These are phyloP conservation scores for Aspergillus sp. DNA, from an alignment of 2,329 filamentous ascomycete genomes.

Conservation along the genomic window DNA sequence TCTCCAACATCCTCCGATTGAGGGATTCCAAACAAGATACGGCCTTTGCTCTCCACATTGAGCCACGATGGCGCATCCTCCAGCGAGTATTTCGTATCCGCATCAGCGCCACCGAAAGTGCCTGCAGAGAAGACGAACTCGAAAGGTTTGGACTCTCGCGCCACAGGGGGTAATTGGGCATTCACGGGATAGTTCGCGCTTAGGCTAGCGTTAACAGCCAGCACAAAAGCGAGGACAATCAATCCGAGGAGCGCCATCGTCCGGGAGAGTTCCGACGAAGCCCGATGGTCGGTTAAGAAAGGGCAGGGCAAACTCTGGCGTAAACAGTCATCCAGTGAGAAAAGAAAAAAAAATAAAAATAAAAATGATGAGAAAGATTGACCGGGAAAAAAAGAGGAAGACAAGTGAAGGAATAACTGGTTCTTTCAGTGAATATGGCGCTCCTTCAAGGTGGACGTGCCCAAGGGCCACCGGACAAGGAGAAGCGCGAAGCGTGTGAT, in stretches of 20 bases:
- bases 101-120: constrained; percentile 60
- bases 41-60: constrained; percentile 57
- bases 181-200: constrained; percentile 65
- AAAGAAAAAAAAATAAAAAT: constrained; percentile 5
- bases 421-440: constrained; percentile 15
- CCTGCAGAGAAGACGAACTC: constrained; percentile 41
- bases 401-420: constrained; percentile 14
- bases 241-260: constrained; percentile 23
- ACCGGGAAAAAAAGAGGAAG: constrained; percentile 2
- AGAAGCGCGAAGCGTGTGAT: constrained; percentile 24
- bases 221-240: constrained; percentile 20
- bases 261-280: constrained; percentile 6
- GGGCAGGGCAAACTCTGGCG: constrained; percentile 10
- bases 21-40: constrained; percentile 67
- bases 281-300: constrained; percentile 5
- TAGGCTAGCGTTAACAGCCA: constrained; percentile 29
- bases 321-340: constrained; percentile 2
- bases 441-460: constrained; percentile 18
- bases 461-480: constrained; percentile 26
- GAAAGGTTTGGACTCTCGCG: constrained; percentile 55
- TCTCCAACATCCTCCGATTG: constrained; percentile 50
- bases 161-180: constrained; percentile 74
- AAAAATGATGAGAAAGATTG: constrained; percentile 5
- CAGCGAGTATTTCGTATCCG: constrained; percentile 60
- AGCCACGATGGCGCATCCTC: constrained; percentile 65